phyloP scores from a whole-genome alignment of 2,329 filamentous ascomycete genomes.

The Botrytis fragariae region DNA sequence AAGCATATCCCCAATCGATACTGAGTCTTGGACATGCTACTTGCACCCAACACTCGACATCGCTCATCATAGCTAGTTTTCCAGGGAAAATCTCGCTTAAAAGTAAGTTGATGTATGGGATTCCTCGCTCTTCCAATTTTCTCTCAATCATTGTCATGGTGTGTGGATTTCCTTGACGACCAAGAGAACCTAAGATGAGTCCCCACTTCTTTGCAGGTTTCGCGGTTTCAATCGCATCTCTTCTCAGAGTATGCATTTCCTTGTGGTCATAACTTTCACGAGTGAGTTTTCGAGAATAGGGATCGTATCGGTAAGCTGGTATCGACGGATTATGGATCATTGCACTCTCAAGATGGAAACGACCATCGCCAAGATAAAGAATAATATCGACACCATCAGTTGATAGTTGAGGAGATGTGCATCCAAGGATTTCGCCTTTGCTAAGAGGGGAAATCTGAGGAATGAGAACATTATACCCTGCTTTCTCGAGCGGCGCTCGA shows the following conservation, averaged over 20 bases:
- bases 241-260: constrained; percentile 81
- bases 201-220: constrained; percentile 85
- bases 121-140: constrained; percentile 65
- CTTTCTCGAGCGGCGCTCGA: constrained; percentile 70
- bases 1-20: constrained; percentile 99
- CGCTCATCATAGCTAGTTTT: constrained; percentile 87
- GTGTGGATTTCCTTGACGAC: constrained; percentile 91
- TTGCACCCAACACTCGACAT: constrained; percentile 98
- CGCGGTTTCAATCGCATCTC: constrained; percentile 72
- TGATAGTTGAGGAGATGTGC: constrained; percentile 76
- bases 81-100: constrained; percentile 96
- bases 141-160: constrained; percentile 85
- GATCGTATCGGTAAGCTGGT: constrained; percentile 93
- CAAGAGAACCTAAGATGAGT: constrained; percentile 86
- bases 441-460: constrained; percentile 91
- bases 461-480: constrained; percentile 81
- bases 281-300: constrained; percentile 88
- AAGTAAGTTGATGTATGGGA: constrained; percentile 80
- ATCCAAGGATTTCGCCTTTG: constrained; percentile 96
- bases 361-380: constrained; percentile 85
- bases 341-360: constrained; percentile 94
- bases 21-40: constrained; percentile 94
- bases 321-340: constrained; percentile 97
- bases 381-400: constrained; percentile 68
- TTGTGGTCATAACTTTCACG: constrained; percentile 89